Conservation (phyloP, 805 yeast genomes). For the Barnettozyma californica region DNA sequence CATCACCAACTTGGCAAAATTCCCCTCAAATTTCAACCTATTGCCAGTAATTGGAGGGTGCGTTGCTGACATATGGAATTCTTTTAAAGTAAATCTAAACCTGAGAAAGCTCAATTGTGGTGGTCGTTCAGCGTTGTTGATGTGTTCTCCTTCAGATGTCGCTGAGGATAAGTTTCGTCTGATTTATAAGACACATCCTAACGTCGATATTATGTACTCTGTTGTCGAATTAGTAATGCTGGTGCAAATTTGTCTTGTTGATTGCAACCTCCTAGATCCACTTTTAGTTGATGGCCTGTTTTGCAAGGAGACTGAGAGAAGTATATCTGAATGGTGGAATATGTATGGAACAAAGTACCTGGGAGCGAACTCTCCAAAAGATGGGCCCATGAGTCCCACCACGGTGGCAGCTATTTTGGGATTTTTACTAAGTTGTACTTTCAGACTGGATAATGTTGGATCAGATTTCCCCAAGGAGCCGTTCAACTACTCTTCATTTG, state of each 20-base stretch:
- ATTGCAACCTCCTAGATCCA: constrained; percentile 69
- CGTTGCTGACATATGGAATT: constrained; percentile 41
- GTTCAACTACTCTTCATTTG: constrained; percentile 65
- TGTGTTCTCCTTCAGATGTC: constrained; percentile 70
- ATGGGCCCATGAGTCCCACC: constrained; percentile 54
- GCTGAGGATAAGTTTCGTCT: constrained; percentile 77
- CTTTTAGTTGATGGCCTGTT: constrained; percentile 76
- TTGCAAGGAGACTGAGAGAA: constrained; percentile 71
- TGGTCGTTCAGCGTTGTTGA: constrained; percentile 73
- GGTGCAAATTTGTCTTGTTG: constrained; percentile 70
- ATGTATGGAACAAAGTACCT: constrained; percentile 51
- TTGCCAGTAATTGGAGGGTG: constrained; percentile 63
- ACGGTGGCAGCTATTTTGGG: constrained; percentile 81
- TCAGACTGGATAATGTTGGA: constrained; percentile 56
- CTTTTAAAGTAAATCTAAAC: constrained; percentile 69
- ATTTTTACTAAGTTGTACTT: constrained; percentile 60
- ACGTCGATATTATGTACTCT: constrained; percentile 24
- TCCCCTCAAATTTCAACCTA: constrained; percentile 70
- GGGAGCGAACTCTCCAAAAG: constrained; percentile 32
- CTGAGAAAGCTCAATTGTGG: constrained; percentile 75
- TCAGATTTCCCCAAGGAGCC: constrained; percentile 78
- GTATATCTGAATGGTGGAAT: constrained; percentile 79
- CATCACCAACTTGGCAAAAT: constrained; percentile 75
- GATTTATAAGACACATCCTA: constrained; percentile 53
- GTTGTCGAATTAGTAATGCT: constrained; percentile 59